Conservation (phyloP, 768 basidiomycete species). For the Boletellus emodensis region DNA sequence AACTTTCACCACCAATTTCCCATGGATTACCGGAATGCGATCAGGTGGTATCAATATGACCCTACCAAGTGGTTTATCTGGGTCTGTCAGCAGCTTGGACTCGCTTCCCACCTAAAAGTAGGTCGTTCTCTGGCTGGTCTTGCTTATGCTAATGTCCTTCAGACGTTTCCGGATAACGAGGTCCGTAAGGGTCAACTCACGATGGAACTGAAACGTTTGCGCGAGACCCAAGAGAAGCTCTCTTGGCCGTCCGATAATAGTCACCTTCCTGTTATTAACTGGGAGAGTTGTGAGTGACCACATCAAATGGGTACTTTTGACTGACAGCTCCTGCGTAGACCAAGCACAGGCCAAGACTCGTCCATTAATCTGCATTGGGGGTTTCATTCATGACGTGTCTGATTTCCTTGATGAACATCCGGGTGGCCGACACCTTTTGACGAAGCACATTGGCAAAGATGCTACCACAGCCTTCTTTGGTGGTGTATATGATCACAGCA, state of each 20-base stretch:
- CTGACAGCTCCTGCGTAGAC: slow-evolving; percentile 42
- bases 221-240: slow-evolving; percentile 70
- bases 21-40: slow-evolving; percentile 95
- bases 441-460: slow-evolving; percentile 84
- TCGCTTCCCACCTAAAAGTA: slow-evolving; percentile 56
- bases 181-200: slow-evolving; percentile 87
- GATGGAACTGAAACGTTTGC: slow-evolving; percentile 88
- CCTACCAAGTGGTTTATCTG: slow-evolving; percentile 89
- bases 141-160: neutral
- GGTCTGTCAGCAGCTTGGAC: slow-evolving; percentile 45
- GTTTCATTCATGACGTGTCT: slow-evolving; percentile 89
- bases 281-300: slow-evolving; percentile 72
- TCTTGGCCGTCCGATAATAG: slow-evolving; percentile 75
- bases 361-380: slow-evolving; percentile 80
- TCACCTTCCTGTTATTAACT: slow-evolving; percentile 76
- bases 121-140: neutral
- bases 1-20: slow-evolving; percentile 98
- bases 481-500: slow-evolving; percentile 85
- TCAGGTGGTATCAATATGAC: slow-evolving; percentile 88
- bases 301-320: neutral
- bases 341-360: slow-evolving; percentile 75
- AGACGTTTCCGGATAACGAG: slow-evolving; percentile 65
- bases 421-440: slow-evolving; percentile 80
- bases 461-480: slow-evolving; percentile 95
- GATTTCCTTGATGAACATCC: slow-evolving; percentile 89